Percentiles rank a stretch among this genome's conserved stretches.
These are phyloP conservation scores for Verticillium dahliae DNA, from an alignment of 2,329 filamentous ascomycete species.

Conservation along the genomic window DNA sequence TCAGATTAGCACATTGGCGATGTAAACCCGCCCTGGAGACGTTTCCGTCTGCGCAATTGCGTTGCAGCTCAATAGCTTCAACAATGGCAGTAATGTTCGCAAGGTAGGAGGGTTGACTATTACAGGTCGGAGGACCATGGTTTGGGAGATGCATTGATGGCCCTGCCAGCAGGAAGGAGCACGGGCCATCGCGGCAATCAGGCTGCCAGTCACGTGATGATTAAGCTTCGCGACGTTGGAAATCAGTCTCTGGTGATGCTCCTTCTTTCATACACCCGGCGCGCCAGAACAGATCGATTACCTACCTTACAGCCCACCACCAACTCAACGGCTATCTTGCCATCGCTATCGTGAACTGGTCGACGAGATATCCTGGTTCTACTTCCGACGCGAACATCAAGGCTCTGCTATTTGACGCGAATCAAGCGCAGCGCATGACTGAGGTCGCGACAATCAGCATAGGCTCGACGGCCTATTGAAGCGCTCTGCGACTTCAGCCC, in stretches of 20 bases:
- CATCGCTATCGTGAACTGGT: neutral
- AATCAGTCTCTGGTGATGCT: constrained; percentile 12
- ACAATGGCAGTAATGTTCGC: neutral
- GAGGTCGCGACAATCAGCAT: constrained; percentile 34
- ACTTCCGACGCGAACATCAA: constrained; percentile 4
- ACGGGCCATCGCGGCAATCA: neutral
- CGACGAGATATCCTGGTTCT: neutral
- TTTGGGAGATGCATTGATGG: neutral
- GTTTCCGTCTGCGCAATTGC: neutral
- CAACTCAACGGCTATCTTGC: neutral
- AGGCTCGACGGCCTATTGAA: constrained; percentile 44
- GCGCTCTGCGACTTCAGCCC: constrained; percentile 6
- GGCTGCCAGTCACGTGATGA: constrained; percentile 30
- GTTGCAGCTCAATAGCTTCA: neutral
- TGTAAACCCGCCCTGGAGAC: neutral
- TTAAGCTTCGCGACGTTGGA: constrained; percentile 30
- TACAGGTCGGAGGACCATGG: neutral
- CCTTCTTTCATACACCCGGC: constrained; percentile 1
- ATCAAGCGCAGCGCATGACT: constrained; percentile 32
- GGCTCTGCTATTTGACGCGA: constrained; percentile 1
- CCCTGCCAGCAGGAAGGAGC: neutral
- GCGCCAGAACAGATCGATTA: neutral
- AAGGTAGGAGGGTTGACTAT: neutral
- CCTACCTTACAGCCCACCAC: neutral
- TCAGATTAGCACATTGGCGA: constrained; percentile 4